Evolutionary conservation across 192 early-diverging fungal genomes (phyloP), one percentile per base, ranked within the genome.

Genomic region (Blastocladiella britannica): DNA sequence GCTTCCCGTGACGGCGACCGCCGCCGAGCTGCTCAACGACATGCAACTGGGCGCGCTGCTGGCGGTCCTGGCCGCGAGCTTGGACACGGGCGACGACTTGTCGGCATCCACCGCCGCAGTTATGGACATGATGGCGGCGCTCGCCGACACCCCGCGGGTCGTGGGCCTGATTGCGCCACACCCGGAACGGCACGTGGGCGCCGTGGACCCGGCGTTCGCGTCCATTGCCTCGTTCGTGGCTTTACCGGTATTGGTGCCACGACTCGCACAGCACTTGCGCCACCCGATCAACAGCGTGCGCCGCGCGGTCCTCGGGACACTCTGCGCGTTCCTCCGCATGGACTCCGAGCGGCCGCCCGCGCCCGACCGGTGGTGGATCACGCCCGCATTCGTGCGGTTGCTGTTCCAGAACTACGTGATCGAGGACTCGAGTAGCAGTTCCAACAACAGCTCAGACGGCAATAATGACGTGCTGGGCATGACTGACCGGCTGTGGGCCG

Each of bases 401-500:
- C 70, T 88, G 9, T 88, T 87, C 63, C 93, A 99, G 66, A 96
- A 96, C 63, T 66, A 96, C 54, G 66, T 99, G 37, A 73, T 99
- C 1, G 95, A 99, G 64, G 85, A 91, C 47, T n/a, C n/a, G n/a
- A n/a, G n/a, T n/a, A n/a, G n/a, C n/a, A n/a, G n/a, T n/a, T n/a
- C n/a, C n/a, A n/a, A n/a, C n/a, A n/a, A n/a, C n/a, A n/a, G n/a
- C n/a, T n/a, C n/a, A n/a, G n/a, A n/a, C n/a, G n/a, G n/a, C n/a
- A n/a, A n/a, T n/a, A 47, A 47, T 47, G 37, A 71, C 23, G 80
- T 91, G 37, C 57, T 84, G 5, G 60, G 78, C 1, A 55, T 72
- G 43, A 78, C 83, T 0, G 29, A 80, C 2, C 59, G 65, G 23
- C 73, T 91, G 15, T 93, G 91, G 94, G 65, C 57, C 15, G 69